Base-by-base conservation (phyloP, 1,139 yeast species). In the Citeromyces hawaiiensis region DNA sequence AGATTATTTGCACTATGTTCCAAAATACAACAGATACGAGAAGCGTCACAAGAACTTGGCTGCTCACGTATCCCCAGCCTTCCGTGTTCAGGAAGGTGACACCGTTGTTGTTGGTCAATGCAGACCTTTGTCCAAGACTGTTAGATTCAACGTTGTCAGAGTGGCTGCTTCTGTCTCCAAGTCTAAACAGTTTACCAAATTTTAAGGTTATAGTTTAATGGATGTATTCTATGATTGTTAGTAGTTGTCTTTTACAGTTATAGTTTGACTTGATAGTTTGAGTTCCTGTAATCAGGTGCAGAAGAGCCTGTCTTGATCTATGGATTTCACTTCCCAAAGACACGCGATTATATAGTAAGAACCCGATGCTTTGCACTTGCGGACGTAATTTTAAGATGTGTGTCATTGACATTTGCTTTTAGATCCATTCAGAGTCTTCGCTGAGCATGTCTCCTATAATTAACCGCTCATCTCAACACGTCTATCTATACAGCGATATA, bases 41-140 rank as follows among this genome's bases (percentile, higher is more conserved):
- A 91, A 91, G 86, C 88, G 99, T 79, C 99, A 91, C 86, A 93
- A 91, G 93, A 93, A 91, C 81, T 79, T 93, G 54, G 94, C 99
- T 68, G 98, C 96, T 61, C 99, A 91, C 78, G 86, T 93, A 63
- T 88, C 97, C 54, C 99, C 99, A 72, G 98, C 98, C 72, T 91
- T 91, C 97, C 94, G 99, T 78, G 96, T 88, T 61, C 74, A 75
- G 68, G 97, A 88, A 69, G 99, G 99, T 78, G 99, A 93, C 66
- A 76, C 83, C 57, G 98, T 93, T 63, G 88, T 95, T 61, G 97
- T 91, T 69, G 99, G 99, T 68, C 98, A 93, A 79, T 91, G 98
- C 83, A 91, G 98, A 80, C 99, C 99, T 64, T 75, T 91, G 67
- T 91, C 98, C 64, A 91, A 91, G 87, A 91, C 99, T 59, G 96